Percentiles rank a stretch among this genome's conserved stretches.
phyloP scores from a whole-genome alignment of 2,329 filamentous ascomycete genomes.

The Pyricularia grisea region DNA sequence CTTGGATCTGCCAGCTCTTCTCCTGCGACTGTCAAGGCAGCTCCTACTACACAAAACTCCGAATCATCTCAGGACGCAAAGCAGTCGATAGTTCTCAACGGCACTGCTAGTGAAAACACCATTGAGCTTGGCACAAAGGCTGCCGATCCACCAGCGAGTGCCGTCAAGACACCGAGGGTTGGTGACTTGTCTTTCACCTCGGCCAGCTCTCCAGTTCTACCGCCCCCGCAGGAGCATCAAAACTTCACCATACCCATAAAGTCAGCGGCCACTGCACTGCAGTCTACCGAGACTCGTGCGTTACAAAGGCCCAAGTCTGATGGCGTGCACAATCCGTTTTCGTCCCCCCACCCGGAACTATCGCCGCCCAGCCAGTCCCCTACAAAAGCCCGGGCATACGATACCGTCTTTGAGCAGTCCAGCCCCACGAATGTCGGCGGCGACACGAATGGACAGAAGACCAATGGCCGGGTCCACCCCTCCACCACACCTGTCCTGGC shows the following conservation, averaged over 20 bases:
- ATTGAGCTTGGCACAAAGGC: slow-evolving; percentile 4
- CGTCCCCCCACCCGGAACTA: slow-evolving; percentile 31
- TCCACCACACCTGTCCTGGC: slow-evolving; percentile 9
- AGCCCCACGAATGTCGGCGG: slow-evolving; percentile 12
- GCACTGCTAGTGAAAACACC: neutral
- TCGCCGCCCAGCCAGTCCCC: slow-evolving; percentile 30
- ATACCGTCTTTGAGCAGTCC: slow-evolving; percentile 24
- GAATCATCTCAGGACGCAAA: neutral
- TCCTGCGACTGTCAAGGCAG: neutral
- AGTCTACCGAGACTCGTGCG: neutral
- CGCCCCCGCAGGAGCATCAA: slow-evolving; percentile 2
- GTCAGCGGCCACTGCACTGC: neutral
- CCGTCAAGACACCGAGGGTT: slow-evolving; percentile 3
- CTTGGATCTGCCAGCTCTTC: slow-evolving; percentile 20
- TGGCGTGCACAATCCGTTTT: slow-evolving; percentile 27
- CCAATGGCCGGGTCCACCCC: slow-evolving; percentile 4
- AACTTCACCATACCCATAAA: slow-evolving; percentile 8
- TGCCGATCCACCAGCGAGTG: neutral
- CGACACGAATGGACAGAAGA: slow-evolving; percentile 2
- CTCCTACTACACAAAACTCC: neutral
- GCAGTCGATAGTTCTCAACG: neutral
- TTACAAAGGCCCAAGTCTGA: slow-evolving; percentile 15
- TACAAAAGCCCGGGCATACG: slow-evolving; percentile 28
- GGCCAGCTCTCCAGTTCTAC: slow-evolving; percentile 5
- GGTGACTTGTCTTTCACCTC: neutral